Evolutionary conservation across 768 basidiomycete genomes (phyloP), one percentile per base, ranked within the genome.

Genomic region (Suillus discolor): DNA sequence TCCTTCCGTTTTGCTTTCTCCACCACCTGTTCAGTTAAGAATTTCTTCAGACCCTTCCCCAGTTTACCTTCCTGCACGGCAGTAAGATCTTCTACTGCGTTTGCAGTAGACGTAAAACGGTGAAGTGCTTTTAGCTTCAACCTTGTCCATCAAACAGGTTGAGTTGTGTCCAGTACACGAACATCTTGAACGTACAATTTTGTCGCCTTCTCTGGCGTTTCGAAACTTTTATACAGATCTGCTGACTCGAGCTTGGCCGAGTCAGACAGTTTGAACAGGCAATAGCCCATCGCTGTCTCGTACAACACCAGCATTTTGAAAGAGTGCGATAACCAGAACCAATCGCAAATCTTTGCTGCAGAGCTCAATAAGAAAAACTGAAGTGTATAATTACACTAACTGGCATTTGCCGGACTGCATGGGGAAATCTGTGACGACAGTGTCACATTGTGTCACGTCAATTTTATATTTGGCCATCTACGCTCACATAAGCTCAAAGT

Each of bases 201-300:
- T 80, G 88, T 95, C 62, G 97, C 96, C 73, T 83, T 85, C 80
- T 97, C 95, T 51, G 96, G 94, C 59, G 89, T 92, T 80, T 96
- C 89, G 73, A 99, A 98, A 78, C 96, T 92, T 80, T 91, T 89
- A 87, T 90, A 93, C 59, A 98, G 79, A 79, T 97, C 90, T 64
- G 90, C 89, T 69, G 87, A 90, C 74, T 90, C 87, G 62, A 97
- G 81, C 82, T 96, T 97, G 63, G 91, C 92, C 47, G 93, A 83
- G 80, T 95, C 91, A 62, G 90, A 90, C 69, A 97, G 85, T 80
- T 97, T 97, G 89, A 99, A 98, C 62, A 99, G 91, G 83, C 94
- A 96, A 84, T 95, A 98, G 79, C 97, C 95, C 79, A 97, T 87
- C 47, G 95, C 87, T 2, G 95, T 96, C 83, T 99, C 97, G 82